Conservation (phyloP, 768 basidiomycete genomes). For the Lentinula guzmanii region DNA sequence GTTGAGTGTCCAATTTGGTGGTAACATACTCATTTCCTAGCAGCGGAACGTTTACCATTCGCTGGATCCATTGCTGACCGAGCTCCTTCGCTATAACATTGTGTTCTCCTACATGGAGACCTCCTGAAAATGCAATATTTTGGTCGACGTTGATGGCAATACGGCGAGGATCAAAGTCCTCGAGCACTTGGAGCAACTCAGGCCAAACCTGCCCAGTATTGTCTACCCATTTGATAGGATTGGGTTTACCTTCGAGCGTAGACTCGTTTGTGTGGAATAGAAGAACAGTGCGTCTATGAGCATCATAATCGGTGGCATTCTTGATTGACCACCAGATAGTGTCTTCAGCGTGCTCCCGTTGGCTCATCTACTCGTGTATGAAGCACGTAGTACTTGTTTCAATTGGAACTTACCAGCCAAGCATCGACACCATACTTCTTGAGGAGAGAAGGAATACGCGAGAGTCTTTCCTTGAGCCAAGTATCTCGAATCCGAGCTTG, state of each 20-base stretch:
- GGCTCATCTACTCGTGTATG: slow-evolving; percentile 26
- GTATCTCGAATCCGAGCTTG: slow-evolving; percentile 32
- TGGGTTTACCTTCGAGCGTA: slow-evolving; percentile 22
- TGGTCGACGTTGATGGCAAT: slow-evolving; percentile 43
- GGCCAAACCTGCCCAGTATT: slow-evolving; percentile 45
- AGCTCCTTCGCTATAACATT: slow-evolving; percentile 29
- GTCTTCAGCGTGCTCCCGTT: slow-evolving; percentile 50
- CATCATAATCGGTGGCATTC: slow-evolving; percentile 40
- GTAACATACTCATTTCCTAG: slow-evolving; percentile 44
- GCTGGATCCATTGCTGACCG: slow-evolving; percentile 33
- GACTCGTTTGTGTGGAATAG: slow-evolving; percentile 42
- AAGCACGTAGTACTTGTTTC: background rate
- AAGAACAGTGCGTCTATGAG: slow-evolving; percentile 41
- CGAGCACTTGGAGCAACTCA: slow-evolving; percentile 31
- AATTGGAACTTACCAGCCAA: slow-evolving; percentile 28
- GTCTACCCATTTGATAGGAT: slow-evolving; percentile 42
- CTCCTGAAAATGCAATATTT: slow-evolving; percentile 42
- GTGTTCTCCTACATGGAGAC: slow-evolving; percentile 44
- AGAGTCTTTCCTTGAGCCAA: slow-evolving; percentile 35
- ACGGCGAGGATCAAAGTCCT: slow-evolving; percentile 27
- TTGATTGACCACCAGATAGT: slow-evolving; percentile 47
- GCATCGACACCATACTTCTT: slow-evolving; percentile 36
- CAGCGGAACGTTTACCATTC: slow-evolving; percentile 36
- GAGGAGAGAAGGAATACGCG: slow-evolving; percentile 34
- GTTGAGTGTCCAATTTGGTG: slow-evolving; percentile 31